Evolutionary conservation across 2,329 filamentous ascomycete genomes (phyloP).

Genomic region (Lachnellula cervina): DNA sequence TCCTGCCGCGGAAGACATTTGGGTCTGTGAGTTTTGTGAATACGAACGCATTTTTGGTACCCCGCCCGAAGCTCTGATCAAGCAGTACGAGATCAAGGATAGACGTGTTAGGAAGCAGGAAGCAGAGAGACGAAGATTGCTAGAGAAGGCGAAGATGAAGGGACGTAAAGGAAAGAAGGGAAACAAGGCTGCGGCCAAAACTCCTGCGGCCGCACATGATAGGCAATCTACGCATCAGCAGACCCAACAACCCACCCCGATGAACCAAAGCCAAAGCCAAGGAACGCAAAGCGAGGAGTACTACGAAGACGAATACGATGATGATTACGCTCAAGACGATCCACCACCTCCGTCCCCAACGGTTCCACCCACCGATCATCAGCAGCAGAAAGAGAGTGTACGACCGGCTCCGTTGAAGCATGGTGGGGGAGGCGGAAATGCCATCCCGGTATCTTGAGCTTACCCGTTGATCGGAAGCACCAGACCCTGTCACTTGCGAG

Average conservation of each 20-base stretch:
- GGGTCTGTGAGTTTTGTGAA: slow-evolving; percentile 98
- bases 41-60: slow-evolving; percentile 94
- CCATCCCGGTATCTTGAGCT: slow-evolving; percentile 7
- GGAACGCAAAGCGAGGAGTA: slow-evolving; percentile 45
- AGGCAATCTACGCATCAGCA: slow-evolving; percentile 26
- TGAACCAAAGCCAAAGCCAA: slow-evolving; percentile 31
- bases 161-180: slow-evolving; percentile 83
- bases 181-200: slow-evolving; percentile 46
- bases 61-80: slow-evolving; percentile 77
- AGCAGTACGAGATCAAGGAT: slow-evolving; percentile 92
- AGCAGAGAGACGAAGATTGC: slow-evolving; percentile 75
- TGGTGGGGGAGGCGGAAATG: slow-evolving; percentile 1
- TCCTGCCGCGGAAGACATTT: slow-evolving; percentile 67
- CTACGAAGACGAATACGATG: slow-evolving; percentile 45
- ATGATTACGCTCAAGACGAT: slow-evolving; percentile 34
- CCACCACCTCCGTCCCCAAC: slow-evolving; percentile 22
- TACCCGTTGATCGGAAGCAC: not conserved
- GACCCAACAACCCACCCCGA: slow-evolving; percentile 34
- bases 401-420: slow-evolving; percentile 13
- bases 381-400: slow-evolving; percentile 8
- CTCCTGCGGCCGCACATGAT: slow-evolving; percentile 19
- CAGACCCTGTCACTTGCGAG: not conserved
- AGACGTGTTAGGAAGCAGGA: slow-evolving; percentile 76
- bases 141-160: slow-evolving; percentile 94
- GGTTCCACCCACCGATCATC: slow-evolving; percentile 6